A percentile compares a stretch with the other conserved stretches of the same genome.
phyloP scores from a whole-genome alignment of 2,329 filamentous ascomycete species.

The Penicillium capsulatum region DNA sequence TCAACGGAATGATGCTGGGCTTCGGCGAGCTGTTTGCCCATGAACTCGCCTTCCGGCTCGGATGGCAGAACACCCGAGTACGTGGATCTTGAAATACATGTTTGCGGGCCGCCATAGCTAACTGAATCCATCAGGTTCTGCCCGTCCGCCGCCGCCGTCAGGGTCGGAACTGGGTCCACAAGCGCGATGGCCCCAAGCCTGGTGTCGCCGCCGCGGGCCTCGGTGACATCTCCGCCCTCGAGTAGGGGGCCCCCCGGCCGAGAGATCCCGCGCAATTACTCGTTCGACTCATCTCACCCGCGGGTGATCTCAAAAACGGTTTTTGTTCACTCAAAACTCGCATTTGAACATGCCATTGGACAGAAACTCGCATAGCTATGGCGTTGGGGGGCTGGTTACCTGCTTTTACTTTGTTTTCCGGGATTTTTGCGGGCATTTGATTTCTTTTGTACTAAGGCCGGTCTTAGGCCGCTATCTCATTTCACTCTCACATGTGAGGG shows the following conservation, averaged over 20 bases:
- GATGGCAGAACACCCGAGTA: constrained; percentile 94
- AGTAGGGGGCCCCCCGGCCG: too few relatives aligned
- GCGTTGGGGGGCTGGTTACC: too few relatives aligned
- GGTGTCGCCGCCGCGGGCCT: constrained; percentile 55
- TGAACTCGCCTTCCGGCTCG: constrained; percentile 86
- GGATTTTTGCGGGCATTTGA: too few relatives aligned
- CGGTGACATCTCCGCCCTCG: constrained; percentile 63
- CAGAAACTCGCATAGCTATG: too few relatives aligned
- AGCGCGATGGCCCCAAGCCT: constrained; percentile 47
- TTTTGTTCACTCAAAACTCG: too few relatives aligned
- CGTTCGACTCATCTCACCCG: constrained; percentile 4
- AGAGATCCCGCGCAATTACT: too few relatives aligned
- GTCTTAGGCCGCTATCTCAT: too few relatives aligned
- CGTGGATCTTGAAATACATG: constrained; percentile 21
- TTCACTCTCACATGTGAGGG: too few relatives aligned
- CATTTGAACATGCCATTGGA: too few relatives aligned
- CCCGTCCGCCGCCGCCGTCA: constrained; percentile 59
- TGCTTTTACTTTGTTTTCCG: too few relatives aligned
- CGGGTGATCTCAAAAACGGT: constrained; percentile 3
- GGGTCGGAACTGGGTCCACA: too few relatives aligned
- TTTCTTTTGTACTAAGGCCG: too few relatives aligned
- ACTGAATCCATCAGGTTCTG: constrained; percentile 47
- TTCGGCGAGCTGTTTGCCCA: constrained; percentile 97
- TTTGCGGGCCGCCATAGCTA: neutral
- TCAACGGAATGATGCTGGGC: constrained; percentile 97